Evolutionary conservation across 2,329 filamentous ascomycete genomes (phyloP).

Genomic region (Aspergillus uvarum): DNA sequence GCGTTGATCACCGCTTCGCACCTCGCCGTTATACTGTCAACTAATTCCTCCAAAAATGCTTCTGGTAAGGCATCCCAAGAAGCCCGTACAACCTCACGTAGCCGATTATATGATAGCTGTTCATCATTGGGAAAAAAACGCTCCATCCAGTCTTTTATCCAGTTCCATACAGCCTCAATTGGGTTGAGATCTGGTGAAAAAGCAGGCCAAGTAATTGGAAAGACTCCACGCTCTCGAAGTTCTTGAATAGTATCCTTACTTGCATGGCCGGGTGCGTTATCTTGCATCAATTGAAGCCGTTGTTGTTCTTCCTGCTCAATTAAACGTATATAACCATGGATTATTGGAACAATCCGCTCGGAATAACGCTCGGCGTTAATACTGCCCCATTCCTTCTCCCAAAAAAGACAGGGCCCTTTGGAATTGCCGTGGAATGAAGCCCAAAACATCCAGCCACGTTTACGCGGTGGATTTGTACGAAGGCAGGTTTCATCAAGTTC

Average conservation of each 20-base stretch:
- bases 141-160: neutral
- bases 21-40: neutral
- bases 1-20: neutral
- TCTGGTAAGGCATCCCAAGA: neutral
- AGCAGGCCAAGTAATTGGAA: neutral
- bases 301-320: neutral
- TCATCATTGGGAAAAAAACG: neutral
- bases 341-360: neutral
- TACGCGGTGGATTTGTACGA: slow-evolving; percentile 1
- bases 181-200: neutral
- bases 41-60: neutral
- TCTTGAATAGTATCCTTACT: neutral
- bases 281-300: neutral
- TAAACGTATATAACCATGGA: neutral
- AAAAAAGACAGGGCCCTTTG: neutral
- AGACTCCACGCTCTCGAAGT: neutral
- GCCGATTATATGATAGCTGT: neutral
- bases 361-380: neutral
- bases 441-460: slow-evolving; percentile 9
- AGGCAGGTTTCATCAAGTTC: slow-evolving; percentile 12
- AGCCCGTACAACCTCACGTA: neutral
- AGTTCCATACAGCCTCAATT: neutral
- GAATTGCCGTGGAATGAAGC: neutral
- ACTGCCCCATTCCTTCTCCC: neutral
- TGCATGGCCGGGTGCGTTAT: neutral